Conservation (phyloP, 2,329 filamentous ascomycete genomes). For the Fusarium devonianum region DNA sequence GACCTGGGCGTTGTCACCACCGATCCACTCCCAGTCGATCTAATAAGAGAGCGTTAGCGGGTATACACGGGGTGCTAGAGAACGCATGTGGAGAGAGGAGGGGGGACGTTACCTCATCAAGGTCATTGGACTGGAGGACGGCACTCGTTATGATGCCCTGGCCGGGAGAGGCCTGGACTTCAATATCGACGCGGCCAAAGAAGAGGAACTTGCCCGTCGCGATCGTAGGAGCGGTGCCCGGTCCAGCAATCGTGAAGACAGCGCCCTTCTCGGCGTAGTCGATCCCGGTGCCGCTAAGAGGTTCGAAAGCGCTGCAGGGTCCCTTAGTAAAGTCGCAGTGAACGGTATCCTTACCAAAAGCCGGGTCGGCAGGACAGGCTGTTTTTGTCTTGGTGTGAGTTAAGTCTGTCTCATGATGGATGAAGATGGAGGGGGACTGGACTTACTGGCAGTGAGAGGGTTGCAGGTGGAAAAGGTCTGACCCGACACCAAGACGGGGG, state of each 20-base stretch:
- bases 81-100: rapidly evolving
- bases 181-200: slow-evolving; percentile 78
- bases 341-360: slow-evolving; percentile 66
- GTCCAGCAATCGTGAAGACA: slow-evolving; percentile 62
- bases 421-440: neutral
- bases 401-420: neutral
- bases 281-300: slow-evolving; percentile 36
- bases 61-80: too few species aligned
- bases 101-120: slow-evolving; percentile 60
- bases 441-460: slow-evolving; percentile 29
- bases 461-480: slow-evolving; percentile 36
- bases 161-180: slow-evolving; percentile 74
- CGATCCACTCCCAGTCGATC: slow-evolving; percentile 86
- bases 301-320: slow-evolving; percentile 50
- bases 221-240: slow-evolving; percentile 67
- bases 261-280: slow-evolving; percentile 43
- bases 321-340: slow-evolving; percentile 71
- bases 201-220: slow-evolving; percentile 80
- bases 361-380: slow-evolving; percentile 69
- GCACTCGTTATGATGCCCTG: slow-evolving; percentile 79
- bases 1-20: slow-evolving; percentile 70
- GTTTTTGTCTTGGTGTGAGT: slow-evolving; percentile 1
- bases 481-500: slow-evolving; percentile 29
- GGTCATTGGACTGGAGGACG: slow-evolving; percentile 76
- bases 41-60: slow-evolving; percentile 44